Evolutionary conservation across 2,329 filamentous ascomycete species (phyloP).

Genomic region (Colletotrichum sp.): DNA sequence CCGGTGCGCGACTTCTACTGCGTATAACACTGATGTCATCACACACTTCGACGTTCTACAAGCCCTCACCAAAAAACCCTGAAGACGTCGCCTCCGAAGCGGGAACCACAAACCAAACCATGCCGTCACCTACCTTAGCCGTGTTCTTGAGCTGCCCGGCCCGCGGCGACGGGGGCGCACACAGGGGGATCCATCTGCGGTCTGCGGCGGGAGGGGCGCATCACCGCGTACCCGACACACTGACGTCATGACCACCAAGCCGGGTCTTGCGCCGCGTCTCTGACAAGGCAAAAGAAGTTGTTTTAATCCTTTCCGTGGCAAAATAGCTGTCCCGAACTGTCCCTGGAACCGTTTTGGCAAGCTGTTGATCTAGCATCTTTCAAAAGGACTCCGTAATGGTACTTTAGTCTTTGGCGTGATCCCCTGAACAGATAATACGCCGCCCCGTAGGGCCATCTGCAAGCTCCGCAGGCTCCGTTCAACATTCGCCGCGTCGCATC

Average conservation of each 20-base stretch:
- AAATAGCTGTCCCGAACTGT: neutral
- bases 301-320: neutral
- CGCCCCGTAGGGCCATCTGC: neutral
- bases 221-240: neutral
- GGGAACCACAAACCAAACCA: neutral
- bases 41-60: neutral
- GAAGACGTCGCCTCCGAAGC: neutral
- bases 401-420: neutral
- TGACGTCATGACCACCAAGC: neutral
- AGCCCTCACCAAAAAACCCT: neutral
- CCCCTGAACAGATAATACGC: neutral
- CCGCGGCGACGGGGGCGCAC: neutral
- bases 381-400: neutral
- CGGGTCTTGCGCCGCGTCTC: neutral
- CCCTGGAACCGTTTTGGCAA: neutral
- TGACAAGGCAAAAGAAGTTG: neutral
- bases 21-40: conserved; percentile 5
- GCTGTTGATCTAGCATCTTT: neutral
- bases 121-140: conserved; percentile 2
- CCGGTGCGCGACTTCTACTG: neutral
- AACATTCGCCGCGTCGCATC: neutral
- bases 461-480: neutral
- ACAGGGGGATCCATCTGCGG: neutral
- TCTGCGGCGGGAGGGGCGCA: neutral
- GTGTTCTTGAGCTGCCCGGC: neutral